phyloP scores from a whole-genome alignment of 2,329 filamentous ascomycete species.

The Trichoderma pleuroti region DNA sequence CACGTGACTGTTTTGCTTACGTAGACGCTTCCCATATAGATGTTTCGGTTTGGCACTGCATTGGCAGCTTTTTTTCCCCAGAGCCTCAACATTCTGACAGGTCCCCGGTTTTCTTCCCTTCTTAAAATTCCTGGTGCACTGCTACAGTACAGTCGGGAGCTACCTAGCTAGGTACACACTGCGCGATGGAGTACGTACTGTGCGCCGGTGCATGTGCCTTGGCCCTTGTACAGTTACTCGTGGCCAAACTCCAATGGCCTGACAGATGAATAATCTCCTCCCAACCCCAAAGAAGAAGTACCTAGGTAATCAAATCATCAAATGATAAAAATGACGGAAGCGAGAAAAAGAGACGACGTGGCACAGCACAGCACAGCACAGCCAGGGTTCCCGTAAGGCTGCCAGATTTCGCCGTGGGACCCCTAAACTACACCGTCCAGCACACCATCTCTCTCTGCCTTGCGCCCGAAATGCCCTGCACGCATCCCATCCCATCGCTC shows the following conservation, averaged over 20 bases:
- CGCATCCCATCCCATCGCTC: not conserved
- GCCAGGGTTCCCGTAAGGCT: not conserved
- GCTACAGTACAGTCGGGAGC: not conserved
- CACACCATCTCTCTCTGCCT: not conserved
- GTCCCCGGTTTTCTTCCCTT: not conserved
- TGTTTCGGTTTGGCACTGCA: too few relatives aligned
- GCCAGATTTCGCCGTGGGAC: slow-evolving; percentile 1
- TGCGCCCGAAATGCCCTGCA: not conserved
- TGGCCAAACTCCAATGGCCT: not conserved
- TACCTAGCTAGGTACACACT: too few relatives aligned
- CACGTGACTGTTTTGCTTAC: not conserved
- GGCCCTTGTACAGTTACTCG: not conserved
- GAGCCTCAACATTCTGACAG: not conserved
- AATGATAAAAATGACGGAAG: not conserved
- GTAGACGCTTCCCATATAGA: not conserved
- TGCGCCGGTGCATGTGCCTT: not conserved
- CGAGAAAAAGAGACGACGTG: not conserved
- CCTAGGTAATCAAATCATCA: not conserved
- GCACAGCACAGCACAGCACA: not conserved
- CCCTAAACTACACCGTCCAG: too few relatives aligned
- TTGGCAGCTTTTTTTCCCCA: not conserved
- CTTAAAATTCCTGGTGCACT: not conserved
- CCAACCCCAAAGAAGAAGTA: not conserved
- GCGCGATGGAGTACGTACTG: not conserved
- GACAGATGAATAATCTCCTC: not conserved